Base-by-base conservation (phyloP, 306 rosid species). In the Fragaria ananassa region DNA sequence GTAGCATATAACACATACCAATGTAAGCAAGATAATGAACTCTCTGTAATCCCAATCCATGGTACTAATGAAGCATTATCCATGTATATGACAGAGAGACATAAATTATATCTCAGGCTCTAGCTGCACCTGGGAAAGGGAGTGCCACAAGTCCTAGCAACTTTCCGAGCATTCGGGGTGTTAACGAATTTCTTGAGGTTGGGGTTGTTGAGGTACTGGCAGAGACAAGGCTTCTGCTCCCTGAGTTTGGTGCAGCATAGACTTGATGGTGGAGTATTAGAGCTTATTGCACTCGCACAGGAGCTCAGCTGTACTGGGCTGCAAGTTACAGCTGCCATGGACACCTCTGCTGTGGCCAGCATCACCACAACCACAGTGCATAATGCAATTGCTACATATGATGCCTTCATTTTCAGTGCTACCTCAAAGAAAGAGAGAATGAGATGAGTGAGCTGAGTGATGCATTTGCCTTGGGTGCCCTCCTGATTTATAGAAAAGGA, bases 161-260 rank as follows among this genome's bases (percentile, higher is more conserved):
- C 99, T 83, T 79, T 91, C 85, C 93, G 89, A 25, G 99, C 98
- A 84, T 96, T 96, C 17, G 99, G 98, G 45, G 98, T 78, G 93
- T 85, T 82, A 60, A 92, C 99, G 84, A 92, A 88, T 83, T 87
- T 90, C 90, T 89, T 92, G 65, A 96, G 93, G 76, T 85, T 91
- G 23, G 99, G 99, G 77, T 96, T 93, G 81, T 85, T 87, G 74
- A 96, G 87, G 85, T 96, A 92, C 75, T 87, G 89, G 83, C 99
- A 96, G 72, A 96, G 97, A 85, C 99, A 96, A 15, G 99, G 98
- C 64, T 85, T 91, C 83, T 96, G 99, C 74, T 96, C 91, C 85
- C 89, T 96, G 82, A 96, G 88, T 87, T 96, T 96, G 78, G 87
- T 81, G 84, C 99, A 96, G 87, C 99, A 96, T 10, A 88, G 86